Evolutionary conservation across 192 early-diverging fungal species (phyloP).

Genomic region (Chytriomyces hyalinus): DNA sequence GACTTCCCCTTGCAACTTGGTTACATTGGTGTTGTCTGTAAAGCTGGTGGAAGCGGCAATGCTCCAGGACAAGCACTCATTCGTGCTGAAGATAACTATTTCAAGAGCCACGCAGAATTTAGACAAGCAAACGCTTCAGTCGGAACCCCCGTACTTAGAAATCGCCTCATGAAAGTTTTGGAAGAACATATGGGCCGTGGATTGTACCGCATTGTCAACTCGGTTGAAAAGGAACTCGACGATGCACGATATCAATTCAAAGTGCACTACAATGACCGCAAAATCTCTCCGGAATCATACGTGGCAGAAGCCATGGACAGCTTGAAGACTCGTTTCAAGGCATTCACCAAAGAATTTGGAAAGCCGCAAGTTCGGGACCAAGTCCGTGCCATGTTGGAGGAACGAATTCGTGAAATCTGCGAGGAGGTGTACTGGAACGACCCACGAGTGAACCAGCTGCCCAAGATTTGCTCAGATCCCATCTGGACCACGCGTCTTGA

Average conservation of each 20-base stretch:
- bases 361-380: conserved; percentile 92
- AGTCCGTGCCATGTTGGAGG: conserved; percentile 90
- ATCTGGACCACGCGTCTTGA: conserved; percentile 88
- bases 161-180: conserved; percentile 84
- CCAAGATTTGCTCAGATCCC: conserved; percentile 62
- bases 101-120: conserved; percentile 59
- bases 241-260: conserved; percentile 98
- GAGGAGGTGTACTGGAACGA: conserved; percentile 92
- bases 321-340: conserved; percentile 93
- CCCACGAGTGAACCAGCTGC: conserved; percentile 68
- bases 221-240: conserved; percentile 92
- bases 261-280: conserved; percentile 97
- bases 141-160: conserved; percentile 85
- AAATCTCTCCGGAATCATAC: conserved; percentile 94
- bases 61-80: conserved; percentile 43
- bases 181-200: conserved; percentile 91
- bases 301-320: conserved; percentile 92
- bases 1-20: conserved; percentile 95
- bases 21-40: conserved; percentile 96
- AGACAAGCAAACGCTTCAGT: conserved; percentile 74
- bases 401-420: conserved; percentile 87
- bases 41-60: conserved; percentile 47
- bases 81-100: conserved; percentile 65
- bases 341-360: conserved; percentile 89
- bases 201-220: conserved; percentile 82